Evolutionary conservation across 805 yeast genomes (phyloP), one percentile per base, ranked within the genome.

Genomic region (Candida nitratophila): DNA sequence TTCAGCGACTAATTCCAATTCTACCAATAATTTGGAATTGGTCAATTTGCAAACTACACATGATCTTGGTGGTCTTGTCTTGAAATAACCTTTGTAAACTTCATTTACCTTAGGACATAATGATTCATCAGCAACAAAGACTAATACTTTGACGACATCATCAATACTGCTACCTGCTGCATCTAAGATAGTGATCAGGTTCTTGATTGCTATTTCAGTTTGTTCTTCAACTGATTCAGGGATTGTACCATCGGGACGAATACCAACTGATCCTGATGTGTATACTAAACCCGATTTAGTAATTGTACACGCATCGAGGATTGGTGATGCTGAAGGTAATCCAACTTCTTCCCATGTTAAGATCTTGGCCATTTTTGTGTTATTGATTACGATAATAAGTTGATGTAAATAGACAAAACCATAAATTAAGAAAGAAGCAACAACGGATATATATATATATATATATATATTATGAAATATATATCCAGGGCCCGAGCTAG

Each of bases 31-130:
- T n/a, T 61, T 52, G 11, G 71, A 65, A 54, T 74, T 70, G 54
- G 78, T 77, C 62, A 77, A 76, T 8, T 63, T 69, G 30, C 72
- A 79, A 42, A 73, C 64, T 32, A 77, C 64, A 54, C 79, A 73
- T 39, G 74, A 68, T 64, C 83, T 69, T 8, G 78, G 77, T 17
- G 83, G 83, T 49, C 66, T 64, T 38, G 65, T 61, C 2, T 69
- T 66, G 63, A 77, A 72, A 53, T 66, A 63, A 48, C 69, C 64
- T 16, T 61, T 63, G 54, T 76, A 77, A 36, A 76, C 65, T 39
- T 64, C 54, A 59, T 77, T 77, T 50, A 77, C 65, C 22, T 52
- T 57, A 6, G 66, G 54, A 16, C 72, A 69, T 50, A 73, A 68
- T 27, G 62, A 56, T 22, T 68, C 63, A 49, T 75, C 66, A 22